Conservation (phyloP, 1,284 basidiomycete species). For the Trametes polyzona region DNA sequence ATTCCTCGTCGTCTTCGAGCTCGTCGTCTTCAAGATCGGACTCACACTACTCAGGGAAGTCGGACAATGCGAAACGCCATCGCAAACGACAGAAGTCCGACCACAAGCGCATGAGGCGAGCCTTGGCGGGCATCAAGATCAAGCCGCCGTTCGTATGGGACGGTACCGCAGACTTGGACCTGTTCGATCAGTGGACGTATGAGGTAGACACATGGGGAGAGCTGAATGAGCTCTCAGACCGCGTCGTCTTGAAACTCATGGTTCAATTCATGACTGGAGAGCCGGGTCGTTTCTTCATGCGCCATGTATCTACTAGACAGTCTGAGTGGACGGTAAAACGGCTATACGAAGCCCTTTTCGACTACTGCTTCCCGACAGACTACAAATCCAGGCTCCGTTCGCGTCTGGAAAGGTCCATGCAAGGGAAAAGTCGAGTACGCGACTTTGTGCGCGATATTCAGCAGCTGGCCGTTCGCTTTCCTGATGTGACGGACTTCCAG, state of each 20-base stretch:
- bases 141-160: conserved; percentile 16
- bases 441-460: conserved; percentile 18
- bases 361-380: conserved; percentile 29
- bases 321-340: conserved; percentile 14
- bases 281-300: conserved; percentile 24
- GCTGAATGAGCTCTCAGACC: conserved; percentile 3
- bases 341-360: conserved; percentile 25
- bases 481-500: conserved; percentile 21
- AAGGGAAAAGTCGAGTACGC: conserved; percentile 16
- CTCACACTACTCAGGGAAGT: background rate
- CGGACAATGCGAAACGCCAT: background rate
- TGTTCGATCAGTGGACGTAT: conserved; percentile 23
- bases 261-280: conserved; percentile 16
- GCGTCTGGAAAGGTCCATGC: conserved; percentile 10
- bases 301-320: conserved; percentile 13
- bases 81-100: background rate
- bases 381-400: conserved; percentile 19
- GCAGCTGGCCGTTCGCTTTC: conserved; percentile 18
- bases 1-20: background rate
- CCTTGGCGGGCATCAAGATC: background rate
- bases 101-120: background rate
- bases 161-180: conserved; percentile 16
- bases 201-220: conserved; percentile 21
- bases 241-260: background rate
- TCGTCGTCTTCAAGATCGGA: background rate